Conservation (phyloP, 192 early-diverging fungal species). For the Backusella morwellensis region DNA sequence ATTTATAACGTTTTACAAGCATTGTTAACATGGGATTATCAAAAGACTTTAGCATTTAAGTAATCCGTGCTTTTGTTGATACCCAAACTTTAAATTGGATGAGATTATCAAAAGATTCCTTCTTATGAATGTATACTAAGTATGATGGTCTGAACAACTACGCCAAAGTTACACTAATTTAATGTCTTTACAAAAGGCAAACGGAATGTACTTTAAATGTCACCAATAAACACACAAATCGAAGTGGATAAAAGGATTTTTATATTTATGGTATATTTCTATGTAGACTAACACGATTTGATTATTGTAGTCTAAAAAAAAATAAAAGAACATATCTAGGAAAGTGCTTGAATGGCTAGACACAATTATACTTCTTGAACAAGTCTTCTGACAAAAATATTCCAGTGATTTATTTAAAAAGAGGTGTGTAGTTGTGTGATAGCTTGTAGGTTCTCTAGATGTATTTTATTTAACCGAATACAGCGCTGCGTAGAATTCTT, state of each 20-base stretch:
- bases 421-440: neutral
- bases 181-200: neutral
- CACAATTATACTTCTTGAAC: neutral
- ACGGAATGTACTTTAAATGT: neutral
- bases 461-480: neutral
- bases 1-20: neutral
- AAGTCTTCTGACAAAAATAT: neutral
- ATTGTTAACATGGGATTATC: slow-evolving; percentile 3
- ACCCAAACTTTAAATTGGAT: neutral
- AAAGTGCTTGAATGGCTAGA: neutral
- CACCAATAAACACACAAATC: neutral
- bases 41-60: neutral
- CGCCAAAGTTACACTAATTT: neutral
- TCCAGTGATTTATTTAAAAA: neutral
- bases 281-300: neutral
- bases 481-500: neutral
- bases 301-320: neutral
- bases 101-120: neutral
- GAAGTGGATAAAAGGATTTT: neutral
- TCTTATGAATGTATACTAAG: neutral
- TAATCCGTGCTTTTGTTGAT: neutral
- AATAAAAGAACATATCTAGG: neutral
- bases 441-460: neutral
- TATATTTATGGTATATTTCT: neutral
- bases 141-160: neutral